These are phyloP conservation scores for Mycena alexandri DNA, from an alignment of 768 basidiomycete genomes.

Conservation along the genomic window DNA sequence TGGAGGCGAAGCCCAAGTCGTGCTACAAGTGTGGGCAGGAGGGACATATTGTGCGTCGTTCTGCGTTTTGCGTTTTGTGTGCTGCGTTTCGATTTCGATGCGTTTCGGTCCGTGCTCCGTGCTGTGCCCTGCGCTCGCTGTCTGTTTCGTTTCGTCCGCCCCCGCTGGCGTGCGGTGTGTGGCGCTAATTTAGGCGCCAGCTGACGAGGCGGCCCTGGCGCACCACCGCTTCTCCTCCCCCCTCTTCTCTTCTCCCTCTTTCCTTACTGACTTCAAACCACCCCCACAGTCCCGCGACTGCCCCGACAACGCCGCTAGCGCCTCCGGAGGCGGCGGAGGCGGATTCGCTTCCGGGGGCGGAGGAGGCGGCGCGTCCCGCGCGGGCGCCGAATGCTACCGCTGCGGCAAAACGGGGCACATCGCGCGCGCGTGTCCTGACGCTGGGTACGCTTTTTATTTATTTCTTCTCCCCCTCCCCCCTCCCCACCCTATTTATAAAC, in stretches of 20 bases:
- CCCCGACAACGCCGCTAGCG: constrained; percentile 56
- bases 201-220: no score
- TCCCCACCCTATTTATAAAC: no score
- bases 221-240: neutral
- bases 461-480: no score
- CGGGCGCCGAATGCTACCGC: constrained; percentile 76
- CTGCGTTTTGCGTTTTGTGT: no score
- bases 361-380: constrained; percentile 11
- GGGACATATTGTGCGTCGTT: constrained; percentile 84
- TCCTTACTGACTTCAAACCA: no score
- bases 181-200: constrained; percentile 10
- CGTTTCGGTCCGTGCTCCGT: no score
- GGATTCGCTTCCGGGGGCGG: constrained; percentile 41
- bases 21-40: constrained; percentile 91
- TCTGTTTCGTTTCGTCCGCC: neutral
- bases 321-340: constrained; percentile 36
- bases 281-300: constrained; percentile 84
- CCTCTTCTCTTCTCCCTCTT: neutral
- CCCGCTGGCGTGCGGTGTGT: neutral
- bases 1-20: constrained; percentile 83
- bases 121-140: no score
- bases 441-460: constrained; percentile 46
- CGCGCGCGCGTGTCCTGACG: constrained; percentile 83
- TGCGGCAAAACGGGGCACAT: constrained; percentile 91
- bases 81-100: no score